Evolutionary conservation across 2,329 filamentous ascomycete genomes (phyloP), one percentile per base, ranked within the genome.

Genomic region (Aspergillus sp.): DNA sequence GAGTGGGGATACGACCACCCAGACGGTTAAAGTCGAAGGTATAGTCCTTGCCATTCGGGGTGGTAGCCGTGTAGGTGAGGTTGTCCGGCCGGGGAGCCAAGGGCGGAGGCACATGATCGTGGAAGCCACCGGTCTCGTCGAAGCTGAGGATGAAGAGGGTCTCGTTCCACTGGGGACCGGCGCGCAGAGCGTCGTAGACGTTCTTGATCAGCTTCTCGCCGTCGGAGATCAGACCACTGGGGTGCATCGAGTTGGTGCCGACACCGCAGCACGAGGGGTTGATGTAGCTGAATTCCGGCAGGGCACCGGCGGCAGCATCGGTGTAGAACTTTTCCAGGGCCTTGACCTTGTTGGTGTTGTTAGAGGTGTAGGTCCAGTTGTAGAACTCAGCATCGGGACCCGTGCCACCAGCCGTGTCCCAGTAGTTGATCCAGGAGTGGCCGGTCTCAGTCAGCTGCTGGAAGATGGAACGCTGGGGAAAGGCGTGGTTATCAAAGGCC

Each of bases 201-300:
- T 69, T 58, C 57, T 76, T 75, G 66, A 77, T 70, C 38, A 79
- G 65, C 13, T 60, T 57, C 57, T 77, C 75, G 9, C 74, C 75
- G 41, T 76, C 73, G 21, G 72, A 75, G 62, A 77, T 67, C 8
- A 73, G 67, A 4, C 73, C 73, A 0, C 66, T 70, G 4, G 72
- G 72, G 63, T 77, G 74, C 74, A 77, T 73, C 30, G 70, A 72
- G 60, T 67, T 72, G 54, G 72, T 78, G 57, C 72, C 74, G 5
- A 68, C 63, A 25, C 73, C 75, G 56, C 76, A 78, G 74, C 76
- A 78, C 50, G 74, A 74, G 3, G 76, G 76, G 67, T 78, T 74
- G 39, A 77, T 61, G 62, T 75, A 77, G 36, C 71, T 70, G 59
- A 77, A 69, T 39, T 75, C 68, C 6, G 75, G 69, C 7, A 76